These are phyloP conservation scores for Annulohypoxylon moriforme DNA, from an alignment of 495 filamentous ascomycete species.

Conservation along the genomic window DNA sequence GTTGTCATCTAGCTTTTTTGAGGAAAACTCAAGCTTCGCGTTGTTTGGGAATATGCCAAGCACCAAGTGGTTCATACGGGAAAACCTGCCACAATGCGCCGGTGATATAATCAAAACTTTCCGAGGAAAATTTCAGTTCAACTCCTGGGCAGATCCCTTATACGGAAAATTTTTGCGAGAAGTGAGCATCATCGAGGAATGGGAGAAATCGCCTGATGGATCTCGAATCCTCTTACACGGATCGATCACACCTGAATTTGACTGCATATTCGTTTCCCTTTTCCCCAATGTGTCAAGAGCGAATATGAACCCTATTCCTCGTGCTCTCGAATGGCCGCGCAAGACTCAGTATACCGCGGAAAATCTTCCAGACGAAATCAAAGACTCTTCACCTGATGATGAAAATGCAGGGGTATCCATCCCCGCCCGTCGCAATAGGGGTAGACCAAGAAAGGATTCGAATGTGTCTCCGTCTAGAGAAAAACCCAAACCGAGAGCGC, in stretches of 20 bases:
- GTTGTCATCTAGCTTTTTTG: constrained; percentile 42
- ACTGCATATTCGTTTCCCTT: constrained; percentile 52
- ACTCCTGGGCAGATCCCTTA: constrained; percentile 50
- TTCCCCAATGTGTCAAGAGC: constrained; percentile 36
- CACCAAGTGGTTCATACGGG: constrained; percentile 41
- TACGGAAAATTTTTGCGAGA: constrained; percentile 53
- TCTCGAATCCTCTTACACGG: constrained; percentile 41
- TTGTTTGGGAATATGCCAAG: constrained; percentile 50
- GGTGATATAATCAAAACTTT: constrained; percentile 49
- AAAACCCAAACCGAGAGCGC: constrained; percentile 7
- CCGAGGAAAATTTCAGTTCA: constrained; percentile 32
- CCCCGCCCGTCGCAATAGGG: not conserved
- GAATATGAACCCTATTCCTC: constrained; percentile 36
- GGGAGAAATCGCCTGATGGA: constrained; percentile 55
- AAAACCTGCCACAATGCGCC: constrained; percentile 50
- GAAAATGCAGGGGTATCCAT: constrained; percentile 35
- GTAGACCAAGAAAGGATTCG: constrained; percentile 12
- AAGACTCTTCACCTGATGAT: constrained; percentile 39
- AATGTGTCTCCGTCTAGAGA: not conserved
- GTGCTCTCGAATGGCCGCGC: constrained; percentile 49
- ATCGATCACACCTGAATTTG: constrained; percentile 46
- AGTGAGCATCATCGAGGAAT: constrained; percentile 51
- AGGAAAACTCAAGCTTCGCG: constrained; percentile 48
- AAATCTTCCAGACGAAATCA: constrained; percentile 57
- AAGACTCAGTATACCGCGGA: constrained; percentile 53